These are phyloP conservation scores for Corymbia calophylla DNA, from an alignment of 441 rosid species.

Conservation along the genomic window DNA sequence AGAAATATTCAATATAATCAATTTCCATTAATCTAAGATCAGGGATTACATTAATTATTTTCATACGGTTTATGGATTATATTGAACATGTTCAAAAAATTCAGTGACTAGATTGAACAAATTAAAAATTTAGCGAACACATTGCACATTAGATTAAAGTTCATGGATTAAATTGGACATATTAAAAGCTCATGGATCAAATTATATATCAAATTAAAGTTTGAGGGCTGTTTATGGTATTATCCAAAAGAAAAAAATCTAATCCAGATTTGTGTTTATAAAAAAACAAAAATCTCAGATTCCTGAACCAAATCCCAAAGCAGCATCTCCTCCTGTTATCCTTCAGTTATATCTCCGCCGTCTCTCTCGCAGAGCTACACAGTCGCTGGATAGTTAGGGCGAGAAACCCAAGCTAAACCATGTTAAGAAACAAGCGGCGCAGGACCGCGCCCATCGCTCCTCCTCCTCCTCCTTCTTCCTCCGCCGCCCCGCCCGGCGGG, in stretches of 20 bases:
- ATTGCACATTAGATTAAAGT: too few species aligned
- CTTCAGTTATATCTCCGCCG: not conserved
- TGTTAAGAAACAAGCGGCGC: not conserved
- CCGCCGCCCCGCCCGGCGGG: not conserved
- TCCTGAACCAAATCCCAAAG: not conserved
- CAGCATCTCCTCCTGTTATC: not conserved
- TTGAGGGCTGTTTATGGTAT: accelerated
- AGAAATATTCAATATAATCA: too few species aligned
- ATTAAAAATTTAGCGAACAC: too few species aligned
- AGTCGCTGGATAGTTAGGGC: not conserved
- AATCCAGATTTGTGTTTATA: too few species aligned
- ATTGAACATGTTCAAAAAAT: too few species aligned
- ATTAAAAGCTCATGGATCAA: accelerated
- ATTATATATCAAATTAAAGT: too few species aligned
- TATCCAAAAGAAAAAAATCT: too few species aligned
- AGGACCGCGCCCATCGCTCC: not conserved
- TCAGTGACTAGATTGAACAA: too few species aligned
- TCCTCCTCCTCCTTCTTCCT: not conserved
- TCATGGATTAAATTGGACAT: accelerated
- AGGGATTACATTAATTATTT: too few species aligned
- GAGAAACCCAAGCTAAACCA: not conserved
- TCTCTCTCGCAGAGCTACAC: not conserved
- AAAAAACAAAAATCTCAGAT: not conserved
- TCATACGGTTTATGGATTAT: too few species aligned
- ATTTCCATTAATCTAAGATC: too few species aligned